phyloP scores from a whole-genome alignment of 495 filamentous ascomycete genomes.

The Penicillium chermesinum region DNA sequence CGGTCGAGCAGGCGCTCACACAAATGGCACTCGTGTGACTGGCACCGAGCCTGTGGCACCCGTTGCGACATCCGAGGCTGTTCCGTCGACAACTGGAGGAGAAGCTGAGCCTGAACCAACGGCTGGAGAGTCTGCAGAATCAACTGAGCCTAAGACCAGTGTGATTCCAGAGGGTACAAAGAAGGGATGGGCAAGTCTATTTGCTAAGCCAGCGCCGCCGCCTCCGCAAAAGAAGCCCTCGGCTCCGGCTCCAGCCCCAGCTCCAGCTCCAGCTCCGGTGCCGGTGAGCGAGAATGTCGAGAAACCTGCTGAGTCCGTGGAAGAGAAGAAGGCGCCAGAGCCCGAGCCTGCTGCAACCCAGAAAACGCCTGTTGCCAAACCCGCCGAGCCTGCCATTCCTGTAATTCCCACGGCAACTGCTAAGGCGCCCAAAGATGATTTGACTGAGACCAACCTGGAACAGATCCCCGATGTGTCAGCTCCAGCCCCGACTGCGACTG shows the following conservation, averaged over 20 bases:
- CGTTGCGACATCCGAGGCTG: conserved; percentile 39
- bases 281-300: conserved; percentile 1
- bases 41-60: conserved; percentile 23
- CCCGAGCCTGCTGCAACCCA: conserved; percentile 25
- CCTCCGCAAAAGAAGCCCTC: conserved; percentile 35
- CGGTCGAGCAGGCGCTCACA: conserved; percentile 57
- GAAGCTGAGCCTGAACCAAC: conserved; percentile 28
- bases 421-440: conserved; percentile 69
- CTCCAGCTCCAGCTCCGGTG: conserved; percentile 1
- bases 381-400: conserved; percentile 22
- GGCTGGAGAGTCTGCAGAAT: conserved; percentile 21
- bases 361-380: conserved; percentile 27
- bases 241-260: conserved; percentile 24
- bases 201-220: conserved; percentile 45
- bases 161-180: conserved; percentile 46
- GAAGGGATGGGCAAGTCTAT: conserved; percentile 62
- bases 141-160: conserved; percentile 38
- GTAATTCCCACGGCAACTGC: conserved; percentile 52
- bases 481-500: conserved; percentile 71
- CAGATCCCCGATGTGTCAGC: conserved; percentile 75
- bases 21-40: conserved; percentile 47
- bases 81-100: conserved; percentile 19
- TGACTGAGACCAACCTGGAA: conserved; percentile 89
- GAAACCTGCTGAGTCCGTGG: conserved; percentile 13
- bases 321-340: conserved; percentile 27